Percentiles rank a stretch among this genome's conserved stretches.
phyloP scores from a whole-genome alignment of 352 stramenopile species.

The Phytophthora vignae region DNA sequence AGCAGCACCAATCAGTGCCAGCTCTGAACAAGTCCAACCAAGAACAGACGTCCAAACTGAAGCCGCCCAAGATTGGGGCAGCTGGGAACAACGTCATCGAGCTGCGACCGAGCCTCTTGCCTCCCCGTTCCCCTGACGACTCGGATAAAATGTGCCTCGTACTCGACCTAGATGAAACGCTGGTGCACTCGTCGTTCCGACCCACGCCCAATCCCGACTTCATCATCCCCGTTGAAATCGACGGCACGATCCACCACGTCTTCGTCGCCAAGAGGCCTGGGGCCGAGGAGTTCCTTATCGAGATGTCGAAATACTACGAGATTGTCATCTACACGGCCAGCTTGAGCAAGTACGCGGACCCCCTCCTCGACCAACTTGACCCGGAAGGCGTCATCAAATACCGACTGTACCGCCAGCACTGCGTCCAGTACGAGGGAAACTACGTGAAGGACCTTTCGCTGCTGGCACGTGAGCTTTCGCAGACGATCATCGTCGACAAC shows the following conservation, averaged over 20 bases:
- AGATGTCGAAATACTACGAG: constrained; percentile 96
- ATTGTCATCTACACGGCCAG: constrained; percentile 98
- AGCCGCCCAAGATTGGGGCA: constrained; percentile 18
- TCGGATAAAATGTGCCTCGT: constrained; percentile 87
- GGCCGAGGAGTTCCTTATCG: constrained; percentile 95
- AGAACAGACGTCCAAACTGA: constrained; percentile 9
- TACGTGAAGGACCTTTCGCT: constrained; percentile 97
- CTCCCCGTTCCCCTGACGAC: constrained; percentile 46
- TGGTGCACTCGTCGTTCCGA: constrained; percentile 97
- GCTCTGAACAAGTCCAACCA: constrained; percentile 21
- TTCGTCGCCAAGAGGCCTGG: constrained; percentile 93
- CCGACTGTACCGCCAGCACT: constrained; percentile 94
- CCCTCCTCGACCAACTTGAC: constrained; percentile 96
- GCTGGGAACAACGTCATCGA: constrained; percentile 43
- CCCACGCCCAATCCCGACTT: constrained; percentile 94
- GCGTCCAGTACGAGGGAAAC: constrained; percentile 94
- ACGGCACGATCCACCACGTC: constrained; percentile 81
- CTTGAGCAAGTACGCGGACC: constrained; percentile 97
- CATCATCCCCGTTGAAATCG: constrained; percentile 97
- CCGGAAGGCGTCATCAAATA: constrained; percentile 85
- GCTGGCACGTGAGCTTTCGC: constrained; percentile 91
- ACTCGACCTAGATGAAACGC: constrained; percentile 97
- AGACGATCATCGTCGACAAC: constrained; percentile 98
- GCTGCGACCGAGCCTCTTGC: constrained; percentile 57
- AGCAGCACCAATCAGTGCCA: constrained; percentile 54